Base-by-base conservation (phyloP, 148 eudicot genomes). In the Dianthus caryophyllus region DNA sequence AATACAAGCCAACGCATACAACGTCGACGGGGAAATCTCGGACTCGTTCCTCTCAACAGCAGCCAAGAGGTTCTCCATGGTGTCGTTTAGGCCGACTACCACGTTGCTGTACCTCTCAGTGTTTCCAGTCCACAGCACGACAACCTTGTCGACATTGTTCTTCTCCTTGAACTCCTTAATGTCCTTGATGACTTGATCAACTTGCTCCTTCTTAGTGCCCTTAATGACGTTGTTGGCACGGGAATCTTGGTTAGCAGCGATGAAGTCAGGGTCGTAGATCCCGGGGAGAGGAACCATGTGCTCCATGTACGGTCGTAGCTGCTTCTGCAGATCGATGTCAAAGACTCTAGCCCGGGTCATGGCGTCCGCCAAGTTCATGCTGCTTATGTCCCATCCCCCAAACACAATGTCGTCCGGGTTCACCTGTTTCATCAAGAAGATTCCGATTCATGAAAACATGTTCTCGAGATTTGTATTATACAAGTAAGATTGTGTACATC, bases 311-410 rank as follows among this genome's bases (percentile, higher is more conserved):
- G 99, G 97, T 82, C 95, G 81, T 30, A 94, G 76, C 65, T 90
- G 98, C 80, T 90, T 94, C 74, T 94, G 98, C 29, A 94, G 84
- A 79, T 94, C 98, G 78, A 94, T 90, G 73, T 94, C 98, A 31
- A 94, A 59, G 18, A 94, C 98, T 75, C 66, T 88, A 54, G 97
- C 98, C 83, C 98, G 81, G 31, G 84, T 80, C 97, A 90, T 90
- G 29, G 97, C 79, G 78, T 94, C 98, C 62, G 98, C 97, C 81
- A 90, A 66, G 76, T 94, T 94, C 97, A 94, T 79, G 82, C 83
- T 76, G 64, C 92, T 94, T 52, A 90, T 90, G 80, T 94, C 97
- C 98, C 96, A 94, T 15, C 98, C 98, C 36, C 98, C 98, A 73
- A 94, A 90, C 47, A 90, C 96, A 38, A 94, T 72, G 48, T 94